Evolutionary conservation across 306 rosid genomes (phyloP), one percentile per base, ranked within the genome.

Genomic region (Luffa acutangula): DNA sequence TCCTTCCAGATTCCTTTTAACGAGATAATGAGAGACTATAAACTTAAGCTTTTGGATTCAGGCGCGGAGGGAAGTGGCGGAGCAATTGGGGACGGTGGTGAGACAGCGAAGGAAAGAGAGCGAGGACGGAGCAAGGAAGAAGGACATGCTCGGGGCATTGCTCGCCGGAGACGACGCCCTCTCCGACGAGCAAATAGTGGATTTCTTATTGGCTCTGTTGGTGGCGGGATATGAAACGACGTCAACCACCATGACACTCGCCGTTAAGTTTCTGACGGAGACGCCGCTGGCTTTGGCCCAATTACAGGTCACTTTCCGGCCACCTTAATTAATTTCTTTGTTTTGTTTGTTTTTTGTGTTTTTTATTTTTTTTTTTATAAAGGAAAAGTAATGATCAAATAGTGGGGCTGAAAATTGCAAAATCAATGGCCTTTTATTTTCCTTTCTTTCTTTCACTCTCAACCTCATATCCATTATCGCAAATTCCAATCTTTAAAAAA

Each of bases 181-280:
- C 41, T 88, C 91, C 59, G 97, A 95, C 42, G 97, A 95, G 49
- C 87, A 88, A 82, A 93, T 95, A 42, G 97, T 93, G 2, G 99
- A 95, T 84, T 95, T 95, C 81, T 80, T 95, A 85, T 83, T 95
- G 37, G 97, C 99, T 46, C 79, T 95, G 81, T 89, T 95, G 4
- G 97, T 95, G 15, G 99, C 96, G 14, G 97, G 99, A 80, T 95
- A 93, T 12, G 99, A 95, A 81, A 95, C 97, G 49, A 95, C 99
- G 66, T 93, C 99, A 2, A 93, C 99, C 2, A 90, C 89, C 42
- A 95, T 95, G 97, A 95, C 99, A 46, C 99, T 95, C 17, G 97
- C 99, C 34, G 87, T 95, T 18, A 95, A 95, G 87, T 95, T 95
- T 79, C 90, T 95, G 79, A 91, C 96, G 1, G 99, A 93, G 81